These are phyloP conservation scores for Triangularia setosa DNA, from an alignment of 2,329 filamentous ascomycete species.

Conservation along the genomic window DNA sequence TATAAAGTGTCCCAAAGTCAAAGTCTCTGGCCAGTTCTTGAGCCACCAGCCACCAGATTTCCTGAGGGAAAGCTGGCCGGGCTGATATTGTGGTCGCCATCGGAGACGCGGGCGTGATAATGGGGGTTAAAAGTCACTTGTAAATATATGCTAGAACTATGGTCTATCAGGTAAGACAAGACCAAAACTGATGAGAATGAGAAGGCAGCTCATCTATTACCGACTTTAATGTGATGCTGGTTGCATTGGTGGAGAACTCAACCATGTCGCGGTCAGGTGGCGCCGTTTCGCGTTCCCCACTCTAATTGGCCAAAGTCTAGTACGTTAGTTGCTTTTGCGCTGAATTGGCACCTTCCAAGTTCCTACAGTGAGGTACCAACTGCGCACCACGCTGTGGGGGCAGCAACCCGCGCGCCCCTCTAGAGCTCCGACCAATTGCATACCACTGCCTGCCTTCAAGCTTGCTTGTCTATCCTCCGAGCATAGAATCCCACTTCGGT, in stretches of 20 bases:
- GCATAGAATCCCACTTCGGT: not conserved
- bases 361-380: not conserved
- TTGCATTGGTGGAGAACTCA: too few species aligned
- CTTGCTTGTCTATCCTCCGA: too few species aligned
- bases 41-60: slow-evolving; percentile 59
- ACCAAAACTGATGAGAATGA: not conserved
- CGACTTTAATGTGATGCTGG: too few species aligned
- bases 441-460: not conserved
- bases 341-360: not conserved
- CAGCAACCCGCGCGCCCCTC: too few species aligned
- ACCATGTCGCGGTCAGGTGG: too few species aligned
- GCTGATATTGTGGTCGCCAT: not conserved
- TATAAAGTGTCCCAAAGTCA: slow-evolving; percentile 59
- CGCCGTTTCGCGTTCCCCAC: too few species aligned
- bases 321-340: not conserved
- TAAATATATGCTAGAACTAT: too few species aligned
- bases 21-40: slow-evolving; percentile 51
- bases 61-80: slow-evolving; percentile 42
- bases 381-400: not conserved
- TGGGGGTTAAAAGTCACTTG: not conserved
- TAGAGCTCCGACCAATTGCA: not conserved
- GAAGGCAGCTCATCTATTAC: too few species aligned
- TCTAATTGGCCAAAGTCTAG: too few species aligned
- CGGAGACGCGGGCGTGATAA: not conserved
- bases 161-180: too few species aligned